A percentile compares a stretch with the other conserved stretches of the same genome.
These are phyloP conservation scores for Pleurotus salmoneostramineus DNA, from an alignment of 768 basidiomycete species.

Conservation along the genomic window DNA sequence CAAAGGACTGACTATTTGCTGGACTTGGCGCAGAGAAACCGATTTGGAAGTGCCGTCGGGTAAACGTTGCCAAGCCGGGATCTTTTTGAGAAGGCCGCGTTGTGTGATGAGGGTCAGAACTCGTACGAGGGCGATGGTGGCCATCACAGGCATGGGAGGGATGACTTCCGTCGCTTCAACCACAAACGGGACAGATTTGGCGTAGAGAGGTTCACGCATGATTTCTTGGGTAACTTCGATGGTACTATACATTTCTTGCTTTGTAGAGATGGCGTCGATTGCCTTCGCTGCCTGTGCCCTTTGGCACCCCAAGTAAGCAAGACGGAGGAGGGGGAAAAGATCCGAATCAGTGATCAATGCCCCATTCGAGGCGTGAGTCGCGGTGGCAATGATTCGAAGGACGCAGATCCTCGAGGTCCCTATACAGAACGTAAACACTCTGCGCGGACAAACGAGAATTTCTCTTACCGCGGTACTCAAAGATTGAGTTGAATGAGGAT, in stretches of 20 bases:
- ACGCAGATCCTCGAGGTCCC: constrained; percentile 21
- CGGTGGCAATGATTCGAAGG: constrained; percentile 20
- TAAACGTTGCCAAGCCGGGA: constrained; percentile 15
- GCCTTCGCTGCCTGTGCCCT: constrained; percentile 9
- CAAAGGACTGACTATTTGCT: constrained; percentile 20
- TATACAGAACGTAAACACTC: background rate
- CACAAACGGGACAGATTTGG: background rate
- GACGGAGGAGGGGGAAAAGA: constrained; percentile 20
- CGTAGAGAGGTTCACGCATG: background rate
- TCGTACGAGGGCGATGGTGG: constrained; percentile 22
- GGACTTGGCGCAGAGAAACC: constrained; percentile 17
- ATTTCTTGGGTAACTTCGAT: background rate
- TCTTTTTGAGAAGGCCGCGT: constrained; percentile 18
- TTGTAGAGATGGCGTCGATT: background rate
- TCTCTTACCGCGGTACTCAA: constrained; percentile 15
- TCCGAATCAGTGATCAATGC: constrained; percentile 15
- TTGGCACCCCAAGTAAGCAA: constrained; percentile 17
- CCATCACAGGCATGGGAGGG: constrained; percentile 9
- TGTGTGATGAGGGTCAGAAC: constrained; percentile 24
- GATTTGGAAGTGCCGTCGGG: constrained; percentile 17
- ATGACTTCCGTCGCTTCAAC: background rate
- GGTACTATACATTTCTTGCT: background rate
- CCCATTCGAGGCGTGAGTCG: constrained; percentile 14
- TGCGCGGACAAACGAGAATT: background rate
- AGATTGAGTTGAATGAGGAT: constrained; percentile 12